Conservation (phyloP, 176 grass and related monocot species). For the Saccharum officinarum region DNA sequence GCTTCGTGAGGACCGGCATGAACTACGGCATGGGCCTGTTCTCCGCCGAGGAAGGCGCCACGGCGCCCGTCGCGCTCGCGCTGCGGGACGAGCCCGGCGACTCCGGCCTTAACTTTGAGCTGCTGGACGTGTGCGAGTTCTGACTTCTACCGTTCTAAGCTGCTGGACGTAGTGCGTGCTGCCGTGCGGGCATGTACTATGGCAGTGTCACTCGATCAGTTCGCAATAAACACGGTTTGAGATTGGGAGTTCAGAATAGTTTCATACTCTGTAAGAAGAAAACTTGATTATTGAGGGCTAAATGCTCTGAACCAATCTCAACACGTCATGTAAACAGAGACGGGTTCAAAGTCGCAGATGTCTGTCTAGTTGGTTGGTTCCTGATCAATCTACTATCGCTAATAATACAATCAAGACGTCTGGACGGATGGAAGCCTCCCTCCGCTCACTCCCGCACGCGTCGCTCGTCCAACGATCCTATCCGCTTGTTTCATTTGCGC, state of each 20-base stretch:
- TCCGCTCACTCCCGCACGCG: too few species aligned
- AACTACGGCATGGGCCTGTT: conserved; percentile 39
- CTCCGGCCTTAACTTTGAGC: conserved; percentile 33
- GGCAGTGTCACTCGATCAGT: not conserved
- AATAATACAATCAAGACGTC: too few species aligned
- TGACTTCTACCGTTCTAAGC: not conserved
- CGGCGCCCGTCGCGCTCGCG: conserved; percentile 31
- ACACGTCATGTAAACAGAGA: too few species aligned
- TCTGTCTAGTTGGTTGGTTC: too few species aligned
- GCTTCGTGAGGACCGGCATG: conserved; percentile 55
- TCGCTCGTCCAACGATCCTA: too few species aligned
- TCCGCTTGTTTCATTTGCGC: too few species aligned
- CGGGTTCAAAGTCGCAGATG: too few species aligned
- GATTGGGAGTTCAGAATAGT: too few species aligned
- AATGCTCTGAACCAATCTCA: too few species aligned
- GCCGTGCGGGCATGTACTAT: not conserved
- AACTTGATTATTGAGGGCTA: too few species aligned
- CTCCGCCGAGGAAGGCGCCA: conserved; percentile 46
- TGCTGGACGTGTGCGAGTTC: conserved; percentile 5
- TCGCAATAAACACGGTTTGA: not conserved
- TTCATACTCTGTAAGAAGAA: not conserved
- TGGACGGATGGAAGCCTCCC: too few species aligned
- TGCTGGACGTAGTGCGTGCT: not conserved
- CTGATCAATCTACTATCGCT: too few species aligned
- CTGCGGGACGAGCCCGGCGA: conserved; percentile 12